A percentile compares a stretch with the other conserved stretches of the same genome.
Conservation (phyloP, 208 protist genomes). For the Jaenimonas drosophilae region DNA sequence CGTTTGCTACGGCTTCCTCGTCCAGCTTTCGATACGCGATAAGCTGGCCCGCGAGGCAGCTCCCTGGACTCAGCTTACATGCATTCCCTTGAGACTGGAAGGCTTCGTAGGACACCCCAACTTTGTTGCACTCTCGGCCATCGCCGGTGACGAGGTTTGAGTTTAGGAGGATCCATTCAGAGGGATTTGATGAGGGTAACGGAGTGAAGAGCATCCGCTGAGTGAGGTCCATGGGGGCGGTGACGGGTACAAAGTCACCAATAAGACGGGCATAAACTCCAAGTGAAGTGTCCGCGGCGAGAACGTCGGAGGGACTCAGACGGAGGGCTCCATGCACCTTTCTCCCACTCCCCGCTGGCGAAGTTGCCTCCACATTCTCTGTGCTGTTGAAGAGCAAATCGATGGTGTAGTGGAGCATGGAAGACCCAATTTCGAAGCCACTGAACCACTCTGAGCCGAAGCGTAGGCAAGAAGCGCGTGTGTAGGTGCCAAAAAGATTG, state of each 20-base stretch:
- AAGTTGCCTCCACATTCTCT: neutral
- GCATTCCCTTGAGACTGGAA: constrained; percentile 59
- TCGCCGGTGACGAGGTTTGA: constrained; percentile 47
- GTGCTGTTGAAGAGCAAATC: constrained; percentile 25
- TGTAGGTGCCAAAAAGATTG: constrained; percentile 42
- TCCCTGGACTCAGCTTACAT: constrained; percentile 44
- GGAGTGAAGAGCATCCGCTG: constrained; percentile 73
- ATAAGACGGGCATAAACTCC: constrained; percentile 45
- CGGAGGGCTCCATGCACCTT: constrained; percentile 16
- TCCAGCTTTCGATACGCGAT: constrained; percentile 65
- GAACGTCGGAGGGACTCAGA: constrained; percentile 30
- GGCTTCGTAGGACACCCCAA: constrained; percentile 86
- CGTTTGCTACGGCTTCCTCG: constrained; percentile 19
- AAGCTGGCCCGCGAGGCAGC: constrained; percentile 75
- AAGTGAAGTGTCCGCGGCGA: constrained; percentile 20
- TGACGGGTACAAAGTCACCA: constrained; percentile 51
- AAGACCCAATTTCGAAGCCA: constrained; percentile 66
- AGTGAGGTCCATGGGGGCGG: constrained; percentile 43
- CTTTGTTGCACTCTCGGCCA: constrained; percentile 79
- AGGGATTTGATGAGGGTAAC: constrained; percentile 8
- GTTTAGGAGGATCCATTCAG: constrained; percentile 76
- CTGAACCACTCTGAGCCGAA: constrained; percentile 70
- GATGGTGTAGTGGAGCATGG: constrained; percentile 45
- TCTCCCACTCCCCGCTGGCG: neutral
- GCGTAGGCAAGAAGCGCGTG: constrained; percentile 72